Percentiles rank a stretch among this genome's conserved stretches.
Conservation (phyloP, 108 stramenopile genomes). For the Cyclotella kingstonii region DNA sequence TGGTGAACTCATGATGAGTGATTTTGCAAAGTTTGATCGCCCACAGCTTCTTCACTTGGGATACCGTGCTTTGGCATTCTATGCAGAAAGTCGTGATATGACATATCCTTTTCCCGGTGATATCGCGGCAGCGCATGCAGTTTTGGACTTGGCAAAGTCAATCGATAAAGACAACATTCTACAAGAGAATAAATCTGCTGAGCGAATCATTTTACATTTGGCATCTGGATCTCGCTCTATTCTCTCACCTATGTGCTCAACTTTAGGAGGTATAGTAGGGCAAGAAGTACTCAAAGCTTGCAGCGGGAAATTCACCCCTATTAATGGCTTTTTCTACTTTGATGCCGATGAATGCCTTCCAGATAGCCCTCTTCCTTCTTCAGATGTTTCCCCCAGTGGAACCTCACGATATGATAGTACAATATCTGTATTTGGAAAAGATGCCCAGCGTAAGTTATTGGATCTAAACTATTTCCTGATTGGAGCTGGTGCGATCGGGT, state of each 20-base stretch:
- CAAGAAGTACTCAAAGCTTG: slow-evolving; percentile 99
- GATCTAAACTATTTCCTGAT: slow-evolving; percentile 90
- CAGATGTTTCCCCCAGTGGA: slow-evolving; percentile 61
- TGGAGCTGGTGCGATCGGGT: slow-evolving; percentile 99
- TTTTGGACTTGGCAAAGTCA: slow-evolving; percentile 69
- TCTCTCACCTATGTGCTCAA: slow-evolving; percentile 94
- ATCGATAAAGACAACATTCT: slow-evolving; percentile 51
- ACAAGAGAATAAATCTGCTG: slow-evolving; percentile 39
- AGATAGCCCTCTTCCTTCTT: slow-evolving; percentile 61
- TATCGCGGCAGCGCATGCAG: slow-evolving; percentile 58
- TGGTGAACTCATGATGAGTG: slow-evolving; percentile 92
- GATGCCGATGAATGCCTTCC: slow-evolving; percentile 96
- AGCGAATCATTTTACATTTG: slow-evolving; percentile 69
- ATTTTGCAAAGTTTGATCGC: slow-evolving; percentile 97
- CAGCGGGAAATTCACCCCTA: slow-evolving; percentile 97
- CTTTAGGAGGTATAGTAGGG: slow-evolving; percentile 96
- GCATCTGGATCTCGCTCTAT: slow-evolving; percentile 82
- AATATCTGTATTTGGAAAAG: slow-evolving; percentile 82
- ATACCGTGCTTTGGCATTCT: slow-evolving; percentile 80
- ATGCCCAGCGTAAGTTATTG: slow-evolving; percentile 71
- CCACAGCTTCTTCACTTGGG: slow-evolving; percentile 85
- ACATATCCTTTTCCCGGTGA: slow-evolving; percentile 85
- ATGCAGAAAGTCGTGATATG: slow-evolving; percentile 50
- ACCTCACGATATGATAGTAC: slow-evolving; percentile 78
- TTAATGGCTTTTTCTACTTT: slow-evolving; percentile 95